A percentile compares a stretch with the other conserved stretches of the same genome.
Evolutionary conservation across 2,329 filamentous ascomycete genomes (phyloP).

Genomic region (Penicillium sp.): DNA sequence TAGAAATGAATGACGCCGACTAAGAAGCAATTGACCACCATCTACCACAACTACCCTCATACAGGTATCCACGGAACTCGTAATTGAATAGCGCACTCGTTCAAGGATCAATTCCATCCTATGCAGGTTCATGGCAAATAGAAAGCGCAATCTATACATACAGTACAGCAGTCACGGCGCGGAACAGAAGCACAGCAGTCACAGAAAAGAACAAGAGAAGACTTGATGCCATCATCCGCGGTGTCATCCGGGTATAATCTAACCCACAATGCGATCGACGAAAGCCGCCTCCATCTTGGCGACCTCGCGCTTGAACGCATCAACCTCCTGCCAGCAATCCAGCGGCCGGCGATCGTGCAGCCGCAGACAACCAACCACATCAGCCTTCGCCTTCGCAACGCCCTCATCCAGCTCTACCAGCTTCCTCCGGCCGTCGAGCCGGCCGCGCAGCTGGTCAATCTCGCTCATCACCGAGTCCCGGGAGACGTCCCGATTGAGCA

Average conservation of each 20-base stretch:
- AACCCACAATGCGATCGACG: constrained; percentile 70
- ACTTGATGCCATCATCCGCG: constrained; percentile 7
- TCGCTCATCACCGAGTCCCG: constrained; percentile 55
- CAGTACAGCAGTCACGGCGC: constrained; percentile 21
- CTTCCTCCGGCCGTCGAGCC: constrained; percentile 61
- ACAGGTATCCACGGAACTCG: too few relatives aligned
- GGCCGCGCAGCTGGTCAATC: constrained; percentile 56
- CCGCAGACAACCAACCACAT: constrained; percentile 75
- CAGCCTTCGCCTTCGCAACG: constrained; percentile 70
- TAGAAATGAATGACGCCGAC: too few relatives aligned
- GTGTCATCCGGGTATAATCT: constrained; percentile 16
- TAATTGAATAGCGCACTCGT: too few relatives aligned
- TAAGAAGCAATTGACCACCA: too few relatives aligned
- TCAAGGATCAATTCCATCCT: constrained; percentile 17
- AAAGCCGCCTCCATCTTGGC: constrained; percentile 79
- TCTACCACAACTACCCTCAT: too few relatives aligned
- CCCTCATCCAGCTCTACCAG: constrained; percentile 63
- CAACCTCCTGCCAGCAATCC: constrained; percentile 92
- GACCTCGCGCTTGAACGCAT: constrained; percentile 86
- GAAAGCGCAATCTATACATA: constrained; percentile 28
- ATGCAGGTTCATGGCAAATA: constrained; percentile 16
- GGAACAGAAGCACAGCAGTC: constrained; percentile 11
- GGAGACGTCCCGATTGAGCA: constrained; percentile 47
- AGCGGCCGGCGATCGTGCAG: constrained; percentile 82
- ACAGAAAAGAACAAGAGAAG: constrained; percentile 1